Conservation (phyloP, 2,329 filamentous ascomycete genomes). For the Emergomyces orientalis region DNA sequence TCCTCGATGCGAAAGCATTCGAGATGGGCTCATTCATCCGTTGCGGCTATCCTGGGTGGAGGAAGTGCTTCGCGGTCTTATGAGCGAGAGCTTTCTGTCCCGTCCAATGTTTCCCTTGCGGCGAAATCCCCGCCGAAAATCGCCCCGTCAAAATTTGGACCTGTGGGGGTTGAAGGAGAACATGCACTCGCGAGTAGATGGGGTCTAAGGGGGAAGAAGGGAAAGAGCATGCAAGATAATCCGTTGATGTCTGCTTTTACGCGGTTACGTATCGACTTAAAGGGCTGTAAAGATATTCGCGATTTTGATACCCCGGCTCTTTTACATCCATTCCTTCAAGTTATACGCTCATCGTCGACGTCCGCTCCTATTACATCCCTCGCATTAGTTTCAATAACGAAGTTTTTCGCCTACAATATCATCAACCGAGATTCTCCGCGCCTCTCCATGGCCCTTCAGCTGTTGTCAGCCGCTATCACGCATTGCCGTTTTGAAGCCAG, state of each 20-base stretch:
- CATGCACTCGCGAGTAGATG: conserved; percentile 65
- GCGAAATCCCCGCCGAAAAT: conserved; percentile 14
- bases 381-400: conserved; percentile 84
- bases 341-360: conserved; percentile 91
- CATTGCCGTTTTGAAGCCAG: conserved; percentile 97
- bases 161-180: conserved; percentile 30
- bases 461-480: conserved; percentile 86
- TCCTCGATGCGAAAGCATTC: conserved; percentile 97
- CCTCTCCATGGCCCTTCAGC: conserved; percentile 85
- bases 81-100: conserved; percentile 35
- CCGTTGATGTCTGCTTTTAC: conserved; percentile 93
- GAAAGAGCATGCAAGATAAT: conserved; percentile 95
- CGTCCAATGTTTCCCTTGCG: conserved; percentile 22
- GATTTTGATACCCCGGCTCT: conserved; percentile 82
- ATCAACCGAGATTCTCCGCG: conserved; percentile 76
- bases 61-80: conserved; percentile 40
- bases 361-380: conserved; percentile 94
- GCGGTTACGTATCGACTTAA: conserved; percentile 76
- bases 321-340: conserved; percentile 87
- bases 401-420: conserved; percentile 93
- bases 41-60: conserved; percentile 87
- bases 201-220: conserved; percentile 89
- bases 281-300: conserved; percentile 80
- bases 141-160: conserved; percentile 18
- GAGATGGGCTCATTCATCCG: conserved; percentile 89